Evolutionary conservation across 1,284 basidiomycete species (phyloP), one percentile per base, ranked within the genome.

Genomic region (Heliocybe sulcata): DNA sequence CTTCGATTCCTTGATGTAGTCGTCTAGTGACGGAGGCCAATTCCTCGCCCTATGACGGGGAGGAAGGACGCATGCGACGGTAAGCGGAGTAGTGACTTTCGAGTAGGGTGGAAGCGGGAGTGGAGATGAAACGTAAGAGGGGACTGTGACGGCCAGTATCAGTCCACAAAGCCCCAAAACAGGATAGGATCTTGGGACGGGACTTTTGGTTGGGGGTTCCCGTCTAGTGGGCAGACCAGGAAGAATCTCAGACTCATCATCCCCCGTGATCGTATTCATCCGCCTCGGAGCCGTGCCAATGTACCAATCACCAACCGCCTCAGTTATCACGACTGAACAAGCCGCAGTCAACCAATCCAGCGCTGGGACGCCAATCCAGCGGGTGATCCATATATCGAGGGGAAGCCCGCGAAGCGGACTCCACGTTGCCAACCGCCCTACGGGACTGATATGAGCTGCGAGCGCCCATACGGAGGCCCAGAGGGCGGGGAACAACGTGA

Each of bases 351-450:
- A 65, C 83, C 86, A 91, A 64, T 91, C 85, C 55, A 82, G 75
- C 12, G 77, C 81, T 42, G 72, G 68, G 31, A 82, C 75, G 2
- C 90, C 89, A 25, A 79, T 60, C 35, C 76, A 64, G 0, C 76
- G 77, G 3, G 77, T 61, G n/a, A 83, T 65, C 87, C 88, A 92
- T 2, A 63, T 62, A 63, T 90, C 91, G 0, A 75, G 67, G 6
- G 75, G 72, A 26, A 76, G 65, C 1, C 79, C 77, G 3, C 72
- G 64, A 20, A 80, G 71, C 3, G 86, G 81, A 50, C 76, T 82
- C 88, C 87, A 91, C 14, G 82, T 79, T 3, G 81, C 72, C 16
- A 92, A 73, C 57, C 84, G 77, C 12, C 90, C 90, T 11, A 89
- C 65, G 0, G 87, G 86, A 62, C 79, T 85, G 29, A 76, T 25